Evolutionary conservation across 306 rosid genomes (phyloP).

Genomic region (Gleditsia sinensis): DNA sequence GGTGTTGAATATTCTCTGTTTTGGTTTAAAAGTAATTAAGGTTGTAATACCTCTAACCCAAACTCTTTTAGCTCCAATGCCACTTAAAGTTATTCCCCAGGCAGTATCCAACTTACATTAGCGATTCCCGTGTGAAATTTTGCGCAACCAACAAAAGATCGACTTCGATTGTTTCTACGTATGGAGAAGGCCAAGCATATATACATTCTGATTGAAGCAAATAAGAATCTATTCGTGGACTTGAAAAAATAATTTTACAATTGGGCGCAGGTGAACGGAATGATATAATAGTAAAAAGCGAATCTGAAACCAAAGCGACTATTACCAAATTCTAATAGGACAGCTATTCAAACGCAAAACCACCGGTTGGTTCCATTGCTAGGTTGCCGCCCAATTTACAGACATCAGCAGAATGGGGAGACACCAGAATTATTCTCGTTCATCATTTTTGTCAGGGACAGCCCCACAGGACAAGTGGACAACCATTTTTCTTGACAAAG

Average conservation of each 20-base stretch:
- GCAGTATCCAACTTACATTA: too few species aligned
- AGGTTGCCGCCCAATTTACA: not conserved
- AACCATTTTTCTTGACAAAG: too few species aligned
- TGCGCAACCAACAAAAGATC: not conserved
- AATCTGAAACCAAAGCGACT: not conserved
- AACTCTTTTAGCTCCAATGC: too few species aligned
- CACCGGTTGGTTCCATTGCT: not conserved
- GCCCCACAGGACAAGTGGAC: not conserved
- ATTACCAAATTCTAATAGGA: too few species aligned
- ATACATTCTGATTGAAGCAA: not conserved
- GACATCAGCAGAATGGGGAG: not conserved
- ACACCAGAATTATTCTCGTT: not conserved
- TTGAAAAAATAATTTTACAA: not conserved
- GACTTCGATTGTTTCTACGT: not conserved
- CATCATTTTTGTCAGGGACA: not conserved
- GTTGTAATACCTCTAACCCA: too few species aligned
- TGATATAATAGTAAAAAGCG: not conserved
- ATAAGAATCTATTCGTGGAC: not conserved
- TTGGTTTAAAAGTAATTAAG: too few species aligned
- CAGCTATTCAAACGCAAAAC: too few species aligned
- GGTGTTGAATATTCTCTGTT: too few species aligned
- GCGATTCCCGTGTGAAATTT: too few species aligned
- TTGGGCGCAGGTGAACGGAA: not conserved
- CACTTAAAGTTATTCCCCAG: too few species aligned
- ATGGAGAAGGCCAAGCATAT: not conserved